Conservation (phyloP, 176 grass and related monocot species). For the Guadua angustifolia region DNA sequence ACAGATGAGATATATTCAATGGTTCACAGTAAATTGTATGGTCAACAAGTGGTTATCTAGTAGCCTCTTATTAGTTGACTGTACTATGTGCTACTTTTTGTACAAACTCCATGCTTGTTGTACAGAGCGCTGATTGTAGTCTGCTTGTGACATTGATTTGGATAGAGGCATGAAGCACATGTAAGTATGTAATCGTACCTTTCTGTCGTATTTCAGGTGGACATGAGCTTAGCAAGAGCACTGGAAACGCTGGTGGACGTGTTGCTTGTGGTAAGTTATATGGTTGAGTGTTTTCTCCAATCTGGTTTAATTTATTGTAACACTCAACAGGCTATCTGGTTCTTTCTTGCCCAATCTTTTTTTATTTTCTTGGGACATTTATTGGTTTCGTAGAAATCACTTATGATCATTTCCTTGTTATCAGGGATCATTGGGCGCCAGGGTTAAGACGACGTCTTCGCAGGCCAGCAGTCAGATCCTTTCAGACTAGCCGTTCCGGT, state of each 20-base stretch:
- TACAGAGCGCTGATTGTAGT: not conserved
- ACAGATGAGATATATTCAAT: not conserved
- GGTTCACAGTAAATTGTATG: not conserved
- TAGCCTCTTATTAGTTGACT: not conserved
- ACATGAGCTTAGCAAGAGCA: conserved; percentile 92
- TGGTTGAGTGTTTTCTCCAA: not conserved
- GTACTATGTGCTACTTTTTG: not conserved
- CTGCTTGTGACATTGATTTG: not conserved
- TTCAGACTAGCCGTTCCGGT: not conserved
- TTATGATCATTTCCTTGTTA: not conserved
- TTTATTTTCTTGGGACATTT: not conserved
- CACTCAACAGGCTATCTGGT: not conserved
- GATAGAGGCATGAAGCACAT: not conserved
- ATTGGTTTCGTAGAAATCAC: not conserved
- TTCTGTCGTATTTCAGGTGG: conserved; percentile 59
- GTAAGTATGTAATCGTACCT: conserved; percentile 13
- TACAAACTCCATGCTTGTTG: not conserved
- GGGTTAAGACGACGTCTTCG: conserved; percentile 47
- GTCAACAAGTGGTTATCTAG: not conserved
- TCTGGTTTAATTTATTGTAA: not conserved
- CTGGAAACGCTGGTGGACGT: conserved; percentile 88
- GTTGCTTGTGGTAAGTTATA: conserved; percentile 76
- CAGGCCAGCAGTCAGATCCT: not conserved
- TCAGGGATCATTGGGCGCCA: conserved; percentile 87
- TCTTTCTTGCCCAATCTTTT: not conserved